A percentile compares a stretch with the other conserved stretches of the same genome.
These are phyloP conservation scores for Microsporum ferrugineum DNA, from an alignment of 2,329 filamentous ascomycete species.

Conservation along the genomic window DNA sequence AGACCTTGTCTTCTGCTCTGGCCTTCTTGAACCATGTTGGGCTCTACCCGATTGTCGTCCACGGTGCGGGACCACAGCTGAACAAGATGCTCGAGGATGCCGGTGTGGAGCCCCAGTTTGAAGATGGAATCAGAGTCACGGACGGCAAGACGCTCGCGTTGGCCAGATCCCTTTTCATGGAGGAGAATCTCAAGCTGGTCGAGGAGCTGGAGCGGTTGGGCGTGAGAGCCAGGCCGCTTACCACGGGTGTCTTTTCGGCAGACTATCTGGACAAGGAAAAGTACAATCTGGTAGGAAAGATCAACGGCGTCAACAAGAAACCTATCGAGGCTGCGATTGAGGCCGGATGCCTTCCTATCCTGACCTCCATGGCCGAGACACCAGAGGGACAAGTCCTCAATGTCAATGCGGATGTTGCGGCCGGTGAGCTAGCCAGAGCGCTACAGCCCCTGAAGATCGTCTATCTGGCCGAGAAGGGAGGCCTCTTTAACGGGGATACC, in stretches of 20 bases:
- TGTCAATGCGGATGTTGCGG: slow-evolving; percentile 94
- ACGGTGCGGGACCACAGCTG: slow-evolving; percentile 88
- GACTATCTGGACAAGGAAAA: slow-evolving; percentile 95
- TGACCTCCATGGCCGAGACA: slow-evolving; percentile 94
- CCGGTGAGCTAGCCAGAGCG: slow-evolving; percentile 78
- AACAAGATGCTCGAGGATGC: slow-evolving; percentile 83
- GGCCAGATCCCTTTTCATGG: slow-evolving; percentile 81
- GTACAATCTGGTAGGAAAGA: slow-evolving; percentile 91
- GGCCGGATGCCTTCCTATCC: slow-evolving; percentile 79
- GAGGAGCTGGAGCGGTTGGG: slow-evolving; percentile 81
- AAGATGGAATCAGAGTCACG: slow-evolving; percentile 91
- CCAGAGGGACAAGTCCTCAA: slow-evolving; percentile 86
- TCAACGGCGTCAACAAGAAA: slow-evolving; percentile 79
- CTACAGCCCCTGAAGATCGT: slow-evolving; percentile 94
- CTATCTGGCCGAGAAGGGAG: slow-evolving; percentile 96
- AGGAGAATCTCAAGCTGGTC: slow-evolving; percentile 88
- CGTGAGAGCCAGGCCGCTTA: slow-evolving; percentile 78
- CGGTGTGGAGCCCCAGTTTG: slow-evolving; percentile 87
- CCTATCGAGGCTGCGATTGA: slow-evolving; percentile 86
- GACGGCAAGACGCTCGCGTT: slow-evolving; percentile 89
- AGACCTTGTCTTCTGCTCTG: slow-evolving; percentile 78
- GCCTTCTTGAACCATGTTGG: slow-evolving; percentile 91
- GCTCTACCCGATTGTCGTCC: slow-evolving; percentile 87
- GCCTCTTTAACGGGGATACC: slow-evolving; percentile 85
- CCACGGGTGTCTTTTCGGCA: slow-evolving; percentile 77